Conservation (phyloP, 2,329 filamentous ascomycete species). For the Talaromyces sp. region DNA sequence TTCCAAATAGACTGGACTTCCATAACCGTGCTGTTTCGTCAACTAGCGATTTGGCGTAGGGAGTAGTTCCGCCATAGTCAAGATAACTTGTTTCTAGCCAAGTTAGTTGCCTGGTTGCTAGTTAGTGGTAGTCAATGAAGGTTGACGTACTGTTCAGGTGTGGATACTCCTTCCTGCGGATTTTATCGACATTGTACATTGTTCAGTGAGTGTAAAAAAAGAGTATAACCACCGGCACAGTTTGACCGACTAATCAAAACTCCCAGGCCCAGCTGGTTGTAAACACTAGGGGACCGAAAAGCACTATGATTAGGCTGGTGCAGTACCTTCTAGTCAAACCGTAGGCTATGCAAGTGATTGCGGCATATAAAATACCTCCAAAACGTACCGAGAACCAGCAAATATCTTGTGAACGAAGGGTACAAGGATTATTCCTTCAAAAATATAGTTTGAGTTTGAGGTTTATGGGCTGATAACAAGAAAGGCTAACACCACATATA, state of each 20-base stretch:
- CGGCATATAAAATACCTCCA: not conserved
- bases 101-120: not conserved
- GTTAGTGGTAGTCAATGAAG: not conserved
- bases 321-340: no score
- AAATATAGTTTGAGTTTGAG: no score
- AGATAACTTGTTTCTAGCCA: conserved; percentile 54
- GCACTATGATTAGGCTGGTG: not conserved
- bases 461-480: not conserved
- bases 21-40: conserved; percentile 74
- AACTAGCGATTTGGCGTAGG: conserved; percentile 74
- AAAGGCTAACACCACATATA: no score
- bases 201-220: not conserved
- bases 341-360: not conserved
- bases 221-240: not conserved
- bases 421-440: not conserved
- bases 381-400: not conserved
- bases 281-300: not conserved
- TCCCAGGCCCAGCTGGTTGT: not conserved
- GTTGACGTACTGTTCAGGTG: conserved; percentile 1
- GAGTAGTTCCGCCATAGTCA: conserved; percentile 88
- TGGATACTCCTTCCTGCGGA: conserved; percentile 9
- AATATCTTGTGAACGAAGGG: not conserved
- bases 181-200: conserved; percentile 5
- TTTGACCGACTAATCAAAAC: not conserved
- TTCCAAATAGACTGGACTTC: conserved; percentile 72